phyloP scores from a whole-genome alignment of 192 early-diverging fungal species.

The Lunasporangiospora selenospora region DNA sequence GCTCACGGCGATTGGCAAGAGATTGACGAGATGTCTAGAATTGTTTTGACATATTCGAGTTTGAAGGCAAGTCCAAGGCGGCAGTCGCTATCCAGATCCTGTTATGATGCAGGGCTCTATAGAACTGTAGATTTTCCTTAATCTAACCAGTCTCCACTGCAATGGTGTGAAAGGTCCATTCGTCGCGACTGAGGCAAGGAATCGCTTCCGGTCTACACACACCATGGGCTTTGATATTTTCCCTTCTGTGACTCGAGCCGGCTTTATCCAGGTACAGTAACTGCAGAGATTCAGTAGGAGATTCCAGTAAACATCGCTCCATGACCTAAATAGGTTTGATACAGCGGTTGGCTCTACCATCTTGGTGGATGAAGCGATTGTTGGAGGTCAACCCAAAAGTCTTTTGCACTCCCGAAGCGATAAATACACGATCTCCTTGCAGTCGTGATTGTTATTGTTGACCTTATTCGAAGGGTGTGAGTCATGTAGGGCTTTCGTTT shows the following conservation, averaged over 20 bases:
- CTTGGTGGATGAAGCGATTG: constrained; percentile 17
- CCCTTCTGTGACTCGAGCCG: constrained; percentile 10
- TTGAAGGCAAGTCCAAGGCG: too few relatives aligned
- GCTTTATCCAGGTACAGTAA: too few relatives aligned
- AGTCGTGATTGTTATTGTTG: background rate
- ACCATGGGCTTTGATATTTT: constrained; percentile 13
- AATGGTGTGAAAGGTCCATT: constrained; percentile 8
- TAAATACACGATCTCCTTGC: constrained; percentile 20
- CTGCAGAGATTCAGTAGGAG: constrained; percentile 36
- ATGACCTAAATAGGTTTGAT: too few relatives aligned
- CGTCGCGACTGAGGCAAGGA: constrained; percentile 10
- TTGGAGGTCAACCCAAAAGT: constrained; percentile 44
- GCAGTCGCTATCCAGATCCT: too few relatives aligned
- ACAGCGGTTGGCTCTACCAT: background rate
- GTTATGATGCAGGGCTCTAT: constrained; percentile 24
- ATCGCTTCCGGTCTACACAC: constrained; percentile 19
- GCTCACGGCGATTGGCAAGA: too few relatives aligned
- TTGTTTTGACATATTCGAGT: background rate
- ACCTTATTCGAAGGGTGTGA: constrained; percentile 10
- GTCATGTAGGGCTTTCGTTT: constrained; percentile 15
- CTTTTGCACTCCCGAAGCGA: constrained; percentile 12
- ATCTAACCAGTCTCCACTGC: constrained; percentile 17
- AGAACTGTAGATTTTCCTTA: constrained; percentile 16
- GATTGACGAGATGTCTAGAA: background rate
- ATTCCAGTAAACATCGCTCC: constrained; percentile 13